A percentile compares a stretch with the other conserved stretches of the same genome.
Evolutionary conservation across 768 basidiomycete species (phyloP).

Genomic region (Tylopilus intermedius): DNA sequence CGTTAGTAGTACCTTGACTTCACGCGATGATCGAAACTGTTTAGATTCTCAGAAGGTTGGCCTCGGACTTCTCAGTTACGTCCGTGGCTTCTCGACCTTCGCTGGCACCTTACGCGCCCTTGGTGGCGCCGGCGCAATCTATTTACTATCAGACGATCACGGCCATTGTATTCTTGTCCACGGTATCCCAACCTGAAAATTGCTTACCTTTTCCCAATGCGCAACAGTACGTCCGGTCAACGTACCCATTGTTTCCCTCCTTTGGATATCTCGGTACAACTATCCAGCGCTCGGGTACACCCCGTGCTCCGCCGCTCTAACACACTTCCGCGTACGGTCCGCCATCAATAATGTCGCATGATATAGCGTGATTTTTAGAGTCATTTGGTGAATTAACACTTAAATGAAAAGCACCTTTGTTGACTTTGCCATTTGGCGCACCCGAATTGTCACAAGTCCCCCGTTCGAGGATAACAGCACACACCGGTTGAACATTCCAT

Average conservation of each 20-base stretch:
- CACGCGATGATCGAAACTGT: conserved; percentile 23
- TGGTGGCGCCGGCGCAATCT: conserved; percentile 27
- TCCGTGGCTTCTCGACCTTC: conserved; percentile 30
- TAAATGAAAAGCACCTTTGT: conserved; percentile 11
- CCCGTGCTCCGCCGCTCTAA: conserved; percentile 22
- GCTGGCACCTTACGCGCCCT: conserved; percentile 18
- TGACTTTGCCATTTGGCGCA: conserved; percentile 1
- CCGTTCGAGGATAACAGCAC: conserved; percentile 7
- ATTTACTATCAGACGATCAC: conserved; percentile 22
- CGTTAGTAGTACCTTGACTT: conserved; percentile 17
- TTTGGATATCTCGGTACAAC: conserved; percentile 19
- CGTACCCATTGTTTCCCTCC: conserved; percentile 17
- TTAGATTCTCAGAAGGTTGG: conserved; percentile 27
- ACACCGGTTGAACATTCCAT: conserved; percentile 1
- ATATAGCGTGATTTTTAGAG: conserved; percentile 1
- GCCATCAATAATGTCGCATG: conserved; percentile 4
- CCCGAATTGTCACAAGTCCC: conserved; percentile 15
- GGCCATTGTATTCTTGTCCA: conserved; percentile 12
- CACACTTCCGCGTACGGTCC: conserved; percentile 16
- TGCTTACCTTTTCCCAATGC: conserved; percentile 14
- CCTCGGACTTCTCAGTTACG: conserved; percentile 33
- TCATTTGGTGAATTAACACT: conserved; percentile 9
- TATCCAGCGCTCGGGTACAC: conserved; percentile 13
- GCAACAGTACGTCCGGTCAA: conserved; percentile 15
- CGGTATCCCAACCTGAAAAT: conserved; percentile 11